Percentiles rank a stretch among this genome's conserved stretches.
Conservation (phyloP, 2,329 filamentous ascomycete genomes). For the Sporothrix euskadiensis region DNA sequence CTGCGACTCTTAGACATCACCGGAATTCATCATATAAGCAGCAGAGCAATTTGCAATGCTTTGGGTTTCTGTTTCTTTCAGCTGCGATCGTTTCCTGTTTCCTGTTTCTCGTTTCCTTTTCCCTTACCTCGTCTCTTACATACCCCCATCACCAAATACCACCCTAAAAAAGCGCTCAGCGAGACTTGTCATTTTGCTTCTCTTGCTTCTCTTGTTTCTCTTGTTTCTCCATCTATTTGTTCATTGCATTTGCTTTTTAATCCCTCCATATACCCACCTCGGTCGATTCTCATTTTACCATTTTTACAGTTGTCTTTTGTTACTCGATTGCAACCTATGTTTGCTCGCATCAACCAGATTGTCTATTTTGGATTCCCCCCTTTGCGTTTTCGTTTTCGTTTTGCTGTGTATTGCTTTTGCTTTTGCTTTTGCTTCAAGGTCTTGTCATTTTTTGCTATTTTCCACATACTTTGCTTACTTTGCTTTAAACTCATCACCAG, state of each 20-base stretch:
- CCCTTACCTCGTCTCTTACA: not conserved
- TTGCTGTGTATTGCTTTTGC: not conserved
- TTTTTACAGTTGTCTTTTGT: constrained; percentile 1
- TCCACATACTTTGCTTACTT: not conserved
- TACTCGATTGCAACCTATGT: not conserved
- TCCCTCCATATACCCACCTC: constrained; percentile 17
- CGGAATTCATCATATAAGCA: not conserved
- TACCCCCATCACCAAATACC: not conserved
- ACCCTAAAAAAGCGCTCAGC: not conserved
- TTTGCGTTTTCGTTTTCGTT: not conserved
- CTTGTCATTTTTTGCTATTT: not conserved
- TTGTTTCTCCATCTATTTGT: not conserved
- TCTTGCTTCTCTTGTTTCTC: not conserved
- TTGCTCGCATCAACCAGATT: constrained; percentile 15
- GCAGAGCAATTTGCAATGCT: not conserved
- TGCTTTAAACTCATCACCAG: not conserved
- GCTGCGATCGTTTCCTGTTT: not conserved
- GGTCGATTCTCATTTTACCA: not conserved
- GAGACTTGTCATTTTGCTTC: constrained; percentile 2
- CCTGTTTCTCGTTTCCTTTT: not conserved
- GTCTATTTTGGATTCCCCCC: constrained; percentile 1
- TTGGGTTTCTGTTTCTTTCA: not conserved
- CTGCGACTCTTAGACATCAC: not conserved
- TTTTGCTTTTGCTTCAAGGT: not conserved
- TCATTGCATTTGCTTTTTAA: constrained; percentile 9